Conservation (phyloP, 768 basidiomycete genomes). For the Suillus placidus region DNA sequence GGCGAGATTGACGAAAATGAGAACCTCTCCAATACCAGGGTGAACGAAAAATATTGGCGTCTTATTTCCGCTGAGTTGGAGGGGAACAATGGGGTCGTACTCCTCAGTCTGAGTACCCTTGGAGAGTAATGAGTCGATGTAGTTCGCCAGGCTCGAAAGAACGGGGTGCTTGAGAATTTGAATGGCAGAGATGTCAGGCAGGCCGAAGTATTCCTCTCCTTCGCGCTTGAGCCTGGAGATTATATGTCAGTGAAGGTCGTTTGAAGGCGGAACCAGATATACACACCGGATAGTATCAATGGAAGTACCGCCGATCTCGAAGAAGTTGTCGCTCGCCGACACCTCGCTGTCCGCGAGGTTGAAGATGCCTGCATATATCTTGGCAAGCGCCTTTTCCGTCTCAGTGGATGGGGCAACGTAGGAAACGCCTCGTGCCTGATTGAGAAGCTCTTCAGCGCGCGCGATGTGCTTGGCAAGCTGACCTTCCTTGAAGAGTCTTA, state of each 20-base stretch:
- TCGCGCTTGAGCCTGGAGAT: slow-evolving; percentile 27
- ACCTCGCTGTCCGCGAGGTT: slow-evolving; percentile 25
- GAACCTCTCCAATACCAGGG: slow-evolving; percentile 44
- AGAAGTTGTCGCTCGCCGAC: slow-evolving; percentile 37
- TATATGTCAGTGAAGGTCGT: background rate
- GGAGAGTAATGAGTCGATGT: slow-evolving; percentile 31
- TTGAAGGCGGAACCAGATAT: too few species aligned
- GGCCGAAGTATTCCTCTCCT: slow-evolving; percentile 27
- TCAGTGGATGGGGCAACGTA: slow-evolving; percentile 25
- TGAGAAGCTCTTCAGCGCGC: slow-evolving; percentile 30
- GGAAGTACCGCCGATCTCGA: slow-evolving; percentile 46
- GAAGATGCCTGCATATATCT: slow-evolving; percentile 38
- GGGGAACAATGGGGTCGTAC: slow-evolving; percentile 45
- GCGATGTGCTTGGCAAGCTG: slow-evolving; percentile 32
- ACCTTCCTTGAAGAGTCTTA: slow-evolving; percentile 39
- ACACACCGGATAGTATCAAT: slow-evolving; percentile 36
- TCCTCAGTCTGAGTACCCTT: slow-evolving; percentile 21
- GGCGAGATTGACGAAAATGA: slow-evolving; percentile 46
- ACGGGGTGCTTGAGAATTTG: slow-evolving; percentile 40
- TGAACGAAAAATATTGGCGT: slow-evolving; percentile 48
- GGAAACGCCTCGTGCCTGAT: slow-evolving; percentile 23
- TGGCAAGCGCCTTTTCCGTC: slow-evolving; percentile 33
- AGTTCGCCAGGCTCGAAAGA: slow-evolving; percentile 33
- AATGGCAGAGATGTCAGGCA: slow-evolving; percentile 39
- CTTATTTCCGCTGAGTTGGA: slow-evolving; percentile 40